A percentile compares a stretch with the other conserved stretches of the same genome.
These are phyloP conservation scores for Xylaria polymorpha DNA, from an alignment of 2,329 filamentous ascomycete species.

Conservation along the genomic window DNA sequence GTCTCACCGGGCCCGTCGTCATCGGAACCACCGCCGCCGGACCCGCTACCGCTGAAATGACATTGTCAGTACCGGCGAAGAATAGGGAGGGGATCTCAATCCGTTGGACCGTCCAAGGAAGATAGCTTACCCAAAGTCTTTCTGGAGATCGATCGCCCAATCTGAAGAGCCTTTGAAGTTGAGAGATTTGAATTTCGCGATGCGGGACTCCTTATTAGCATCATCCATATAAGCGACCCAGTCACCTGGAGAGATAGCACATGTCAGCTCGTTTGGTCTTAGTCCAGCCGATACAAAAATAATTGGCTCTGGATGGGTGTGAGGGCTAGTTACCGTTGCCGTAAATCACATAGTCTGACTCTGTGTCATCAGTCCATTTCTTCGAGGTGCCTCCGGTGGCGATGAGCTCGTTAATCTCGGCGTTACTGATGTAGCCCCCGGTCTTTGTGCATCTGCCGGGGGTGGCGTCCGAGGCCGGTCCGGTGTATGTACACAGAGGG, in stretches of 20 bases:
- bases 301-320: slow-evolving; percentile 8
- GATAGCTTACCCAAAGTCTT: slow-evolving; percentile 13
- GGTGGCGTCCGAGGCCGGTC: slow-evolving; percentile 4
- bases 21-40: slow-evolving; percentile 4
- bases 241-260: background rate
- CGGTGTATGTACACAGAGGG: slow-evolving; percentile 12
- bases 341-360: slow-evolving; percentile 15
- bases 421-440: slow-evolving; percentile 16
- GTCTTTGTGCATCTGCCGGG: slow-evolving; percentile 10
- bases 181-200: slow-evolving; percentile 14
- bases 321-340: slow-evolving; percentile 8
- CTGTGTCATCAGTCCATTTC: slow-evolving; percentile 19
- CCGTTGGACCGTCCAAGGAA: background rate
- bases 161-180: slow-evolving; percentile 17
- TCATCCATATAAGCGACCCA: slow-evolving; percentile 20
- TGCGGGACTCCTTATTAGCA: slow-evolving; percentile 11
- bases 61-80: slow-evolving; percentile 8
- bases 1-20: slow-evolving; percentile 10
- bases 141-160: slow-evolving; percentile 17
- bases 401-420: slow-evolving; percentile 17
- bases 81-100: slow-evolving; percentile 7
- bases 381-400: background rate
- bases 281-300: background rate
- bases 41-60: slow-evolving; percentile 13
- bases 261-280: slow-evolving; percentile 6